phyloP scores from a whole-genome alignment of 257 asterid species.

The Catharanthus roseus region DNA sequence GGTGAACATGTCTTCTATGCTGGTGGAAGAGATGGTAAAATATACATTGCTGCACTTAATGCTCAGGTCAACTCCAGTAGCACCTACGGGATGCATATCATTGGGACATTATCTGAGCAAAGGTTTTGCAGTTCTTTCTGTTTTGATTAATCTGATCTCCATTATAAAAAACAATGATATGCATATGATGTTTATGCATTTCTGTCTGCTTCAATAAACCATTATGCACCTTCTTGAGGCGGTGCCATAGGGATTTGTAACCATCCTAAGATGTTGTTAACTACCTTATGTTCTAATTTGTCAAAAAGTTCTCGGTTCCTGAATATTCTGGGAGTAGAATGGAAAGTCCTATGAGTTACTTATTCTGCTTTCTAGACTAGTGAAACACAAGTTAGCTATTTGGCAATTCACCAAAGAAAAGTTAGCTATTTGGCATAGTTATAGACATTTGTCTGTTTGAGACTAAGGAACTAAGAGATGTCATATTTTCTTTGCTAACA shows the following conservation, averaged over 20 bases:
- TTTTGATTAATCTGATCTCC: conserved; percentile 1
- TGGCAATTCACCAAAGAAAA: background rate
- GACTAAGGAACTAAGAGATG: background rate
- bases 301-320: background rate
- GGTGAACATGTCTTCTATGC: conserved; percentile 87
- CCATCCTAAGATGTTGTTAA: background rate
- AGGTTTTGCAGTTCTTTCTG: conserved; percentile 36
- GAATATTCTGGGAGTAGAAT: background rate
- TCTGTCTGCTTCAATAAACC: background rate
- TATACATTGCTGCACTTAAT: conserved; percentile 68
- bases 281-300: background rate
- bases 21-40: conserved; percentile 91
- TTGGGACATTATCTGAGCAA: conserved; percentile 70
- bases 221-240: background rate
- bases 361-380: background rate
- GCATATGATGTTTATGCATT: background rate
- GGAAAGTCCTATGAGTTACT: background rate
- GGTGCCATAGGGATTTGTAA: background rate
- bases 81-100: conserved; percentile 54
- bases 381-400: background rate
- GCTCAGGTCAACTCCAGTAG: conserved; percentile 44
- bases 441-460: background rate
- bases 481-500: background rate
- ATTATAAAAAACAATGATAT: background rate
- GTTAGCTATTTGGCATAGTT: background rate